These are phyloP conservation scores for Eremochloa ophiuroides DNA, from an alignment of 176 grass and related monocot species.

Conservation along the genomic window DNA sequence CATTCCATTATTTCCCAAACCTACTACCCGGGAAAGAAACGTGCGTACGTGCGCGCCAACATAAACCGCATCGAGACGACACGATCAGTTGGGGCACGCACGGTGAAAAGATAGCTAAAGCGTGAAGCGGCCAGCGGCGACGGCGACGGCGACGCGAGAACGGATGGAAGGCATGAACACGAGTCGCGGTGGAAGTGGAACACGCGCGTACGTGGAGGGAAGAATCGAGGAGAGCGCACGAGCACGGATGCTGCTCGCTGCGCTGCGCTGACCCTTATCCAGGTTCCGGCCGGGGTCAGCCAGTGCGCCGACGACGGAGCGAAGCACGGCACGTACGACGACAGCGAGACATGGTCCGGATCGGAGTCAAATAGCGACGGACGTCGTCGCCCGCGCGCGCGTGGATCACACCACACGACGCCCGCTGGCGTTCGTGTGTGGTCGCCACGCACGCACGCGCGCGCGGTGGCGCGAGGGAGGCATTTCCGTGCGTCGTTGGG, in stretches of 20 bases:
- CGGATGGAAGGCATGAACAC: not conserved
- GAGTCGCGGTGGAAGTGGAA: not conserved
- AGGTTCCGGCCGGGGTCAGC: not conserved
- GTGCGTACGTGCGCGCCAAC: not conserved
- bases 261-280: not conserved
- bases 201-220: not conserved
- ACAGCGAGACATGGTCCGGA: not conserved
- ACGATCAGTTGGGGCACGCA: conserved; percentile 2
- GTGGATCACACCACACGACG: not conserved
- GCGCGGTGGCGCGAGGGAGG: not conserved
- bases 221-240: not conserved
- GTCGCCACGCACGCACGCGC: not conserved
- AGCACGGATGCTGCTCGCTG: not conserved
- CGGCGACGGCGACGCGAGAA: not conserved
- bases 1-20: not conserved
- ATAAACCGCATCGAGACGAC: conserved; percentile 13
- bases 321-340: not conserved
- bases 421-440: not conserved
- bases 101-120: conserved; percentile 24
- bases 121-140: too few species aligned
- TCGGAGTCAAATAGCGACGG: conserved; percentile 23
- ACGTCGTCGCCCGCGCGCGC: not conserved
- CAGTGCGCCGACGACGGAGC: not conserved
- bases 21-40: not conserved
- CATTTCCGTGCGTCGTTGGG: not conserved